Conservation (phyloP, 192 early-diverging fungal species). For the Coemansia sp. region DNA sequence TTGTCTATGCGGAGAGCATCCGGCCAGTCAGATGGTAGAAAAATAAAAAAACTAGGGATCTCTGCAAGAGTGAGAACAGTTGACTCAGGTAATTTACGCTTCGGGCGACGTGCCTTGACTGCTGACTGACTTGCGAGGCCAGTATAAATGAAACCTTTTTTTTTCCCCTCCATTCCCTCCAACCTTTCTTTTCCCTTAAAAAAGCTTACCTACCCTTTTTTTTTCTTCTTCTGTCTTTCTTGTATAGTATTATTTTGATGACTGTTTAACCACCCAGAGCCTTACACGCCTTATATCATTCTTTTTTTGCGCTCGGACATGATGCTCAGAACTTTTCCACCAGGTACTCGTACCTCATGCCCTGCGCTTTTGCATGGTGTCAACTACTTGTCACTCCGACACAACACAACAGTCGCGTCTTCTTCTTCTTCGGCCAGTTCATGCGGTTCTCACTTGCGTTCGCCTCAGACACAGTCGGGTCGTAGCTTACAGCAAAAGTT, state of each 20-base stretch:
- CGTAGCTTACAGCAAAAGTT: constrained; percentile 70
- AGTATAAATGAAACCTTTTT: background rate
- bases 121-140: background rate
- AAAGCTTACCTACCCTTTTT: background rate
- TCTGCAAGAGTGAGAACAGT: background rate
- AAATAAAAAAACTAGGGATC: background rate
- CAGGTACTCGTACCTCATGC: background rate
- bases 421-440: background rate
- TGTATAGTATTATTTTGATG: background rate
- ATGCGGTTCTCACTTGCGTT: constrained; percentile 14
- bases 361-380: background rate
- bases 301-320: background rate
- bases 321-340: constrained; percentile 3
- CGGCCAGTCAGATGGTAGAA: background rate
- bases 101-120: background rate
- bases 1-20: background rate
- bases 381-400: background rate
- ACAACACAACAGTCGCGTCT: constrained; percentile 16
- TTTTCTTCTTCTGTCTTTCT: background rate
- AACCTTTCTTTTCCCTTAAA: background rate
- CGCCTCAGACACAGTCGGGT: constrained; percentile 24
- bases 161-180: background rate
- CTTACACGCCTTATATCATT: background rate
- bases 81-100: background rate
- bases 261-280: background rate